Evolutionary conservation across 345 rosid species (phyloP), one percentile per base, ranked within the genome.

Genomic region (Sonneratia caseolaris): DNA sequence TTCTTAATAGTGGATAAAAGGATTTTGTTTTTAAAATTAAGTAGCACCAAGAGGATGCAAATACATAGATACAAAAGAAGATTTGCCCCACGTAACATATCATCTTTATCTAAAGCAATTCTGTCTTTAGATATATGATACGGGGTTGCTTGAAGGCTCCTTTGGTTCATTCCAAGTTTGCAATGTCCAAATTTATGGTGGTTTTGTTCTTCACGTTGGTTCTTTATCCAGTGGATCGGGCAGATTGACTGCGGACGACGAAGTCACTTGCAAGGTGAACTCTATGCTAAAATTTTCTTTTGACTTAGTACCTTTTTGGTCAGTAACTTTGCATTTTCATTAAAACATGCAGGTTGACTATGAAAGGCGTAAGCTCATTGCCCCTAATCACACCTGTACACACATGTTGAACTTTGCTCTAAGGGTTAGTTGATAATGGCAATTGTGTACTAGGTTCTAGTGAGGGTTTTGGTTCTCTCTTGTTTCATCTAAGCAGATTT

Each of bases 401-500:
- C 98, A 95, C 76, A 95, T 92, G 99, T 74, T 95, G 86, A 95
- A 95, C 81, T 95, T 84, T 72, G 98, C 99, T 78, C 90, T 95
- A 37, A 85, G 89, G 92, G 98, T 91, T 86, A 69, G 77, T 68
- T 71, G 37, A 6, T 15, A 3, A 13, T 47, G 56, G 42, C 37
- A 53, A 19, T 43, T 21, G 6, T 8, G 13, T 49, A 15, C 22
- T 35, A 70, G 24, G 32, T 64, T 65, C 27, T 38, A 32, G n/a
- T 13, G 16, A 9, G 22, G 32, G 10, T 37, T 1, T 47, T 64
- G n/a, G 68, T 10, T 7, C 7, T 72, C 14, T 56, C 59, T 35
- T 15, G 35, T 6, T 45, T 48, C n/a, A 14, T 64, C 62, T 65
- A 16, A 36, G 68, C 67, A 70, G 16, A 42, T 48, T 67, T 72